Conservation (phyloP, 345 rosid species). For the Eucalyptus albens region DNA sequence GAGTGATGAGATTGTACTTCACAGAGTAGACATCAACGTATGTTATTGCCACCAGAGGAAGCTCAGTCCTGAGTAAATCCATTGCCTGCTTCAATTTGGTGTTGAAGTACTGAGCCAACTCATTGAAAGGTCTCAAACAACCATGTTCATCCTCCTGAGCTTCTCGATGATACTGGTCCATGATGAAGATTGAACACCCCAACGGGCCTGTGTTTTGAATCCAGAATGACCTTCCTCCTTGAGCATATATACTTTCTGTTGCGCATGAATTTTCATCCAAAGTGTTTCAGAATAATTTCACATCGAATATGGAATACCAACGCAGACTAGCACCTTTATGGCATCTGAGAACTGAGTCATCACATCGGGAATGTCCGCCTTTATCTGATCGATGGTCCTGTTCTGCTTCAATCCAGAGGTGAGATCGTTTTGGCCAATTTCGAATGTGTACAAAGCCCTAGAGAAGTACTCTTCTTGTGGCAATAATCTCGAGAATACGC, state of each 20-base stretch:
- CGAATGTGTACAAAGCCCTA: slow-evolving; percentile 39
- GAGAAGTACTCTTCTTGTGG: slow-evolving; percentile 31
- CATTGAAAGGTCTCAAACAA: slow-evolving; percentile 53
- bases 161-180: slow-evolving; percentile 26
- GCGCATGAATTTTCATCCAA: neutral
- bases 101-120: slow-evolving; percentile 44
- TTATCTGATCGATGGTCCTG: slow-evolving; percentile 39
- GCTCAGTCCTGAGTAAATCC: slow-evolving; percentile 28
- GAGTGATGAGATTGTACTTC: slow-evolving; percentile 43
- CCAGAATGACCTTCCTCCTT: slow-evolving; percentile 74
- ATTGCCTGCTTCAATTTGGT: slow-evolving; percentile 18
- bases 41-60: slow-evolving; percentile 39
- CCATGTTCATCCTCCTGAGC: slow-evolving; percentile 38
- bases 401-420: slow-evolving; percentile 48
- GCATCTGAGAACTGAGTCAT: slow-evolving; percentile 12
- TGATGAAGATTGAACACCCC: slow-evolving; percentile 50
- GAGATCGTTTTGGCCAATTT: slow-evolving; percentile 71
- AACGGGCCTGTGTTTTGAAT: slow-evolving; percentile 72
- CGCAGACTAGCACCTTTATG: slow-evolving; percentile 14
- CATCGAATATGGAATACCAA: neutral
- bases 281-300: neutral
- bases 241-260: slow-evolving; percentile 34
- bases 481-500: slow-evolving; percentile 22
- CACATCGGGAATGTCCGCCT: slow-evolving; percentile 43
- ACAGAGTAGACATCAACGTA: slow-evolving; percentile 52